These are phyloP conservation scores for Metarhizium guizhouense DNA, from an alignment of 2,329 filamentous ascomycete genomes.

Conservation along the genomic window DNA sequence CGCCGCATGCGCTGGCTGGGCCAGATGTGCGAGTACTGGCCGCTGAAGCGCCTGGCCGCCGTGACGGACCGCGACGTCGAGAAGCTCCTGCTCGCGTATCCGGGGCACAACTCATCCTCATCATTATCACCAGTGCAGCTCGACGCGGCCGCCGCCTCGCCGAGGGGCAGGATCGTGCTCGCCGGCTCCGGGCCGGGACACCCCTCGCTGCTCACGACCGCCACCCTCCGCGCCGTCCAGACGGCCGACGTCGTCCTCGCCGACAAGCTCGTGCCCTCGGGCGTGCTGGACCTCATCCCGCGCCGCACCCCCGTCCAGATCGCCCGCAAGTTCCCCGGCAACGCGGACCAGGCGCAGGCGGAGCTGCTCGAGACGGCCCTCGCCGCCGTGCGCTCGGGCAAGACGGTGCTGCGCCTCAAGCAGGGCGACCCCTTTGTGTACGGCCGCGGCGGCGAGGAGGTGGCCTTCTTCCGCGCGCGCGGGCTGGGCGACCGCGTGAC, in stretches of 20 bases:
- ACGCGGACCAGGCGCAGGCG: slow-evolving; percentile 86
- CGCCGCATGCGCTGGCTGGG: slow-evolving; percentile 85
- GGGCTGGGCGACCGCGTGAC: slow-evolving; percentile 55
- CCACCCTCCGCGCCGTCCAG: slow-evolving; percentile 68
- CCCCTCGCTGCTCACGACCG: slow-evolving; percentile 79
- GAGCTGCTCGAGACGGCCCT: slow-evolving; percentile 77
- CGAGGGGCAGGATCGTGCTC: slow-evolving; percentile 66
- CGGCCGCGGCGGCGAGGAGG: slow-evolving; percentile 88
- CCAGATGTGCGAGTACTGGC: slow-evolving; percentile 99
- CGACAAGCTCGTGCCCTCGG: slow-evolving; percentile 77
- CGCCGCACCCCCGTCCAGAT: slow-evolving; percentile 84
- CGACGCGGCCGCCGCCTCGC: slow-evolving; percentile 26
- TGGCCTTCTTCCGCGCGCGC: slow-evolving; percentile 66
- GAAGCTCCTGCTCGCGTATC: slow-evolving; percentile 64
- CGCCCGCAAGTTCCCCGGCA: slow-evolving; percentile 93
- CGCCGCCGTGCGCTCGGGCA: slow-evolving; percentile 53
- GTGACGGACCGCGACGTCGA: slow-evolving; percentile 76
- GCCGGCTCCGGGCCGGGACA: slow-evolving; percentile 90
- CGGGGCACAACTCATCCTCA: no score
- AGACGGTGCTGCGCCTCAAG: slow-evolving; percentile 81
- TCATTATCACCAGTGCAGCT: slow-evolving; percentile 19
- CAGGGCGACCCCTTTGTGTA: slow-evolving; percentile 97
- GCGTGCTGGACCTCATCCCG: slow-evolving; percentile 82
- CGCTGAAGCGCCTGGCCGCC: slow-evolving; percentile 68
- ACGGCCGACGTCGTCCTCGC: slow-evolving; percentile 71